Evolutionary conservation across 2,329 filamentous ascomycete genomes (phyloP), one percentile per base, ranked within the genome.

Genomic region (Fusarium pseudocircinatum): DNA sequence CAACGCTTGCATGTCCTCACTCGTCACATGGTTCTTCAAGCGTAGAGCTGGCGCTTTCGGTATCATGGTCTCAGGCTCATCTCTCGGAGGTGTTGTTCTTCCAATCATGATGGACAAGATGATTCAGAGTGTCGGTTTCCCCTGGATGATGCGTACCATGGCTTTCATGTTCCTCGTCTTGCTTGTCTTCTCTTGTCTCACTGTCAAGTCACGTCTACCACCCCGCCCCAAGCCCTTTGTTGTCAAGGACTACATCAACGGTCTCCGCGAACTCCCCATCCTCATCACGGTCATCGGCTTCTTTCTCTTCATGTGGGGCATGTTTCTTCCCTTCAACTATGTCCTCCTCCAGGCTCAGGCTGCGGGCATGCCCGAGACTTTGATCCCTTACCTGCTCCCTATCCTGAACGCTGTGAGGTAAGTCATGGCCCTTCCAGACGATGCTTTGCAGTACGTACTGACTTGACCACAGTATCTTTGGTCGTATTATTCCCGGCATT

Each of bases 91-190:
- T 30, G 82, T 86, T 50, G 83, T 89, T 20, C 89, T 93, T 63
- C 81, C 92, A 54, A 90, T 93, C 70, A 85, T 93, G 67, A 86
- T 84, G 62, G 81, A 89, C 67, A 84, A 89, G 68, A 83, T 92
- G 68, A 86, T 88, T 40, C 83, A 84, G 34, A 42, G 65, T 6
- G 78, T 85, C 43, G 85, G 84, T 1, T 86, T 85, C 72, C 82
- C 82, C 7, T 88, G 86, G 86, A 83, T 85, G 69, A 85, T 88
- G 50, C 83, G 86, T 44, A 80, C 81, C 24, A 79, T 86, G 61
- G 85, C 83, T 1, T 86, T 87, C 72, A 77, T 87, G 56, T 85
- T 86, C 72, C 75, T 87, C 5, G 73, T 64, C 57, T 65, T 81
- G 24, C 80, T 83, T 5, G 57, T 76, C 44, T 56, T 84, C 36